phyloP scores from a whole-genome alignment of 768 basidiomycete species.

The Pleurotus platypus region DNA sequence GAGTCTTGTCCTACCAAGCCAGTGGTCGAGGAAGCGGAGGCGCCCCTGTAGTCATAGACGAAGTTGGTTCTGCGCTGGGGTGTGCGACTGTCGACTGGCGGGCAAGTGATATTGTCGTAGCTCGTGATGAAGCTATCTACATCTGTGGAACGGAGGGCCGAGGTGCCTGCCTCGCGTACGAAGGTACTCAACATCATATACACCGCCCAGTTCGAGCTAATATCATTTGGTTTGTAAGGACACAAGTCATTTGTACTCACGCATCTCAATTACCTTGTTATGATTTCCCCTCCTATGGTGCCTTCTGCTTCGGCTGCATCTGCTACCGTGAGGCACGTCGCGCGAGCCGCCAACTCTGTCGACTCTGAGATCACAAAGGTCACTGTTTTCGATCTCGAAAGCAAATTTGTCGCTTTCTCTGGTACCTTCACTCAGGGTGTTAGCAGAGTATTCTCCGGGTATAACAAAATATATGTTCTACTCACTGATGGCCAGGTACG shows the following conservation, averaged over 20 bases:
- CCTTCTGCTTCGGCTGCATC: constrained; percentile 63
- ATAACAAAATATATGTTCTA: constrained; percentile 78
- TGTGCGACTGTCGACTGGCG: constrained; percentile 82
- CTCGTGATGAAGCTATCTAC: constrained; percentile 90
- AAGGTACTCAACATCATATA: constrained; percentile 48
- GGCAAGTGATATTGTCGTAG: constrained; percentile 74
- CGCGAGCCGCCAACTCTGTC: constrained; percentile 35
- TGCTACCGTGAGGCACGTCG: constrained; percentile 73
- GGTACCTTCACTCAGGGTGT: constrained; percentile 83
- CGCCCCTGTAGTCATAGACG: constrained; percentile 70
- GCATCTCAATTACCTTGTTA: constrained; percentile 82
- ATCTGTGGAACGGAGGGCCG: constrained; percentile 78
- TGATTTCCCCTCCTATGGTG: constrained; percentile 82
- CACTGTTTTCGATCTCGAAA: constrained; percentile 87
- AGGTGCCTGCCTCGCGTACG: constrained; percentile 85
- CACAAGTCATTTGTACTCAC: constrained; percentile 75
- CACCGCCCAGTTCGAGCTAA: too few species aligned
- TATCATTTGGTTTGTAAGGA: constrained; percentile 32
- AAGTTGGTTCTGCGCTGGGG: constrained; percentile 79
- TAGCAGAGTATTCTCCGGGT: constrained; percentile 75
- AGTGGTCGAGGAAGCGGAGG: constrained; percentile 69
- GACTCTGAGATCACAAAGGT: constrained; percentile 72
- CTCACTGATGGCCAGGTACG: constrained; percentile 75
- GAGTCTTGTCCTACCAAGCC: constrained; percentile 73
- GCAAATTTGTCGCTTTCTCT: constrained; percentile 84